Conservation (phyloP, 2,329 filamentous ascomycete genomes). For the Penicillium palitans region DNA sequence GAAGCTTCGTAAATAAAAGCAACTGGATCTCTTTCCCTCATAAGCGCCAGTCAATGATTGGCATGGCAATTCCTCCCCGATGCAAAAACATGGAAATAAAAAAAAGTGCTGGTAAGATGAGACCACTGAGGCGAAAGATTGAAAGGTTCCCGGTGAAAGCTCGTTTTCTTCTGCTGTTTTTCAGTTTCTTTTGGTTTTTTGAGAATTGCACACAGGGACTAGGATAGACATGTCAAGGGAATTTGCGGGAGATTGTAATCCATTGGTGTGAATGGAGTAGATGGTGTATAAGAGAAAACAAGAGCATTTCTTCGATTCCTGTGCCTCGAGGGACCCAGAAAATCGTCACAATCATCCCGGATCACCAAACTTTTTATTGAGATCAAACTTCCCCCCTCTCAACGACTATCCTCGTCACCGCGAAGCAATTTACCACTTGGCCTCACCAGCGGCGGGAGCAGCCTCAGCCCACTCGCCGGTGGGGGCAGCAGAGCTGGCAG, state of each 20-base stretch:
- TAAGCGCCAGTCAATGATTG: constrained; percentile 74
- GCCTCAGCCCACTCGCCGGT: constrained; percentile 45
- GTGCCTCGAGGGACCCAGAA: constrained; percentile 11
- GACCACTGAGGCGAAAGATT: constrained; percentile 30
- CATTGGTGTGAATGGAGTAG: constrained; percentile 24
- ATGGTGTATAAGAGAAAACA: constrained; percentile 26
- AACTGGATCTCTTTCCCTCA: constrained; percentile 98
- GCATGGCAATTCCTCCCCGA: constrained; percentile 43
- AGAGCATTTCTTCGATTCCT: constrained; percentile 25
- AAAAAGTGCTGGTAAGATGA: constrained; percentile 28
- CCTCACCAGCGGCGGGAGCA: constrained; percentile 31
- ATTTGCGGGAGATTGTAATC: constrained; percentile 26
- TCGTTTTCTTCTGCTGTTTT: constrained; percentile 39
- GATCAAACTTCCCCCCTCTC: constrained; percentile 29
- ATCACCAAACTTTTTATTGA: constrained; percentile 27
- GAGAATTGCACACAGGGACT: constrained; percentile 37
- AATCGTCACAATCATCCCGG: constrained; percentile 27
- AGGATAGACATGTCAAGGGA: constrained; percentile 44
- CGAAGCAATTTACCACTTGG: constrained; percentile 43
- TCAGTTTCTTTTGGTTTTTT: constrained; percentile 34
- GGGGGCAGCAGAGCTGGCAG: constrained; percentile 46
- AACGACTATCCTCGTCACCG: constrained; percentile 33
- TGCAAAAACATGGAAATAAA: constrained; percentile 33
- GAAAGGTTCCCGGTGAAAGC: constrained; percentile 33
- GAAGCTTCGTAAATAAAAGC: constrained; percentile 45